Evolutionary conservation across 106 monocot species (phyloP).

Genomic region (Dendrobium nobile): DNA sequence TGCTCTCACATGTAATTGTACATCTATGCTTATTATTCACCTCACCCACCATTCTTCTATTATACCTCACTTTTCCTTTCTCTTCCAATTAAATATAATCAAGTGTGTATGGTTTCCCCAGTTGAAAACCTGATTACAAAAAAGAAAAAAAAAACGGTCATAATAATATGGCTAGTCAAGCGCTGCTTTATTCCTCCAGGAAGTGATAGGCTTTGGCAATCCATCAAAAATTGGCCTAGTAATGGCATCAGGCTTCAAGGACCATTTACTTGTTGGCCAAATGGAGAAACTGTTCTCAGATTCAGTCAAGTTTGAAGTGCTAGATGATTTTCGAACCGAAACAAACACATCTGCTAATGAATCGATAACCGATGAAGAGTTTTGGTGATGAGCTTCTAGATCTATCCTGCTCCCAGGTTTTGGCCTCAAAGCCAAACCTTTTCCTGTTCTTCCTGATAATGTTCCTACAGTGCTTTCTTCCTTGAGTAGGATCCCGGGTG

Average conservation of each 20-base stretch:
- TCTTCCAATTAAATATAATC: neutral
- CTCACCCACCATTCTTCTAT: neutral
- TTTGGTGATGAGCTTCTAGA: constrained; percentile 22
- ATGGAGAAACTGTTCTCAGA: constrained; percentile 27
- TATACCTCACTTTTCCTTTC: neutral
- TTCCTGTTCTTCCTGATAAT: constrained; percentile 42
- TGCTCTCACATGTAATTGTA: neutral
- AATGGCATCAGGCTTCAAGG: constrained; percentile 34
- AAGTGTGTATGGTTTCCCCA: neutral
- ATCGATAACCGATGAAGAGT: constrained; percentile 16
- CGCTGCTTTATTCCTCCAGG: constrained; percentile 61
- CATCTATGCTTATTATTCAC: too few species aligned
- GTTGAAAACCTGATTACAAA: too few species aligned
- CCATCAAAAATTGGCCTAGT: constrained; percentile 57
- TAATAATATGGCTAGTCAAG: constrained; percentile 31
- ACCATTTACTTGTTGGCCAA: constrained; percentile 45
- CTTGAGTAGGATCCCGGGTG: constrained; percentile 31
- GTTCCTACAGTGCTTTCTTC: constrained; percentile 24
- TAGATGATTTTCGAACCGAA: constrained; percentile 54
- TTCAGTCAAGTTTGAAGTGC: constrained; percentile 67
- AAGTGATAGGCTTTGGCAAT: constrained; percentile 32
- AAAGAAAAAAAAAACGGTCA: too few species aligned
- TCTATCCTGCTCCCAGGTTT: constrained; percentile 55
- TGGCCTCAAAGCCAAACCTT: constrained; percentile 46
- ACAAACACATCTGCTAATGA: constrained; percentile 36